phyloP scores from a whole-genome alignment of 768 basidiomycete species.

The Coprinopsis marcescibilis region DNA sequence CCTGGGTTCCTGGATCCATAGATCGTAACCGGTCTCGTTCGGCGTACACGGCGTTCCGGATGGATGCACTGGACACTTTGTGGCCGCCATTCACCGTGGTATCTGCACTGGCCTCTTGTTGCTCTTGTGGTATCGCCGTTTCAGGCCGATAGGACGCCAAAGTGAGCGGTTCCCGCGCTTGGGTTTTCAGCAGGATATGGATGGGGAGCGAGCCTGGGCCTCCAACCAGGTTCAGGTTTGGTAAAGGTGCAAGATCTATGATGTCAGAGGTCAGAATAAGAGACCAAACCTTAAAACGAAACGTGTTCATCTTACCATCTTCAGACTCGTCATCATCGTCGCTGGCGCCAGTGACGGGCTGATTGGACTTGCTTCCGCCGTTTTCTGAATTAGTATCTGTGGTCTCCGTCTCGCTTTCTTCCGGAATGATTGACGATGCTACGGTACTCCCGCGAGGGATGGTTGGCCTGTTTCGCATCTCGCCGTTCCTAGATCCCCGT shows the following conservation, averaged over 20 bases:
- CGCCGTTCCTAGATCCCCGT: conserved; percentile 61
- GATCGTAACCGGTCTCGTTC: conserved; percentile 60
- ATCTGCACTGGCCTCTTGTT: conserved; percentile 27
- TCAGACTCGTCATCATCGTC: conserved; percentile 1
- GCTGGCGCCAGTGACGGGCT: background rate
- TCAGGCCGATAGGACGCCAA: conserved; percentile 56
- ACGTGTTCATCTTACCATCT: no score
- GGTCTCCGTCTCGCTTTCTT: conserved; percentile 27
- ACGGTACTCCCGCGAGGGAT: conserved; percentile 38
- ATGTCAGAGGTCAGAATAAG: conserved; percentile 5
- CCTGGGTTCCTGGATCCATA: conserved; percentile 66
- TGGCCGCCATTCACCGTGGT: conserved; percentile 12
- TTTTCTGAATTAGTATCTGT: conserved; percentile 10
- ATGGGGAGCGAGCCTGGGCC: conserved; percentile 61
- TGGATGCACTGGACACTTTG: conserved; percentile 38
- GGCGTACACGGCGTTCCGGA: conserved; percentile 60
- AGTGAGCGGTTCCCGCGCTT: conserved; percentile 34
- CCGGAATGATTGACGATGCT: conserved; percentile 19
- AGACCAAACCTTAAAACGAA: no score
- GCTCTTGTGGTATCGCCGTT: conserved; percentile 31
- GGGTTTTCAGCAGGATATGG: conserved; percentile 39
- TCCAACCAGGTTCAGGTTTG: conserved; percentile 15
- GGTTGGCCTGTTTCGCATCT: conserved; percentile 57
- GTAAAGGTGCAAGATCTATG: background rate
- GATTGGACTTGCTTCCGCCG: conserved; percentile 5